Conservation (phyloP, 2,329 filamentous ascomycete species). For the Mycosphaerella arachidis region DNA sequence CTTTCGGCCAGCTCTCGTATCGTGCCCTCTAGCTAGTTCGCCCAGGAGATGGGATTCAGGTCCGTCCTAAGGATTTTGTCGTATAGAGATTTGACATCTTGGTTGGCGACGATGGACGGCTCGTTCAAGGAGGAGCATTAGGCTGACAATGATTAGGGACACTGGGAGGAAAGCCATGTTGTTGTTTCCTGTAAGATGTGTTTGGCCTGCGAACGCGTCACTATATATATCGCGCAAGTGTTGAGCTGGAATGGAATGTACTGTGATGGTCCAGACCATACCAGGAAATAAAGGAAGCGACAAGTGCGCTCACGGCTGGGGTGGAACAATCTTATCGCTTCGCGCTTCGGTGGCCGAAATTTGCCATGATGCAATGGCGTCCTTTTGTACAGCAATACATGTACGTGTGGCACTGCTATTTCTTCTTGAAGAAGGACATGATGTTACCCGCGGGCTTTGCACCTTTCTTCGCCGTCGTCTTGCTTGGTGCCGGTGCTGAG, state of each 20-base stretch:
- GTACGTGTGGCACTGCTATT: conserved; percentile 39
- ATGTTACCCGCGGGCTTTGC: conserved; percentile 65
- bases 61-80: conserved; percentile 1
- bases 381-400: neutral
- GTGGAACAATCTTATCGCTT: neutral
- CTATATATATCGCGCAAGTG: neutral
- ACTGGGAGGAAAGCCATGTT: neutral
- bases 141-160: neutral
- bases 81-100: conserved; percentile 2
- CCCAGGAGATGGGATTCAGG: neutral
- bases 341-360: neutral
- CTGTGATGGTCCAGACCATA: neutral
- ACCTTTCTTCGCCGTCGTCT: conserved; percentile 50
- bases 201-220: neutral
- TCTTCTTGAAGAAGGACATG: conserved; percentile 89
- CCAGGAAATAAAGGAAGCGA: too few relatives aligned
- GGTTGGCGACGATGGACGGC: neutral
- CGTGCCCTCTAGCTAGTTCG: neutral
- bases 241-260: neutral
- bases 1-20: neutral
- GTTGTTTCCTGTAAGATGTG: neutral
- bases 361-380: neutral
- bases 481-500: conserved; percentile 30
- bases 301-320: too few relatives aligned
- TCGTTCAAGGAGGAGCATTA: neutral